phyloP scores from a whole-genome alignment of 305 asterid species.

The Euphrasia arctica region DNA sequence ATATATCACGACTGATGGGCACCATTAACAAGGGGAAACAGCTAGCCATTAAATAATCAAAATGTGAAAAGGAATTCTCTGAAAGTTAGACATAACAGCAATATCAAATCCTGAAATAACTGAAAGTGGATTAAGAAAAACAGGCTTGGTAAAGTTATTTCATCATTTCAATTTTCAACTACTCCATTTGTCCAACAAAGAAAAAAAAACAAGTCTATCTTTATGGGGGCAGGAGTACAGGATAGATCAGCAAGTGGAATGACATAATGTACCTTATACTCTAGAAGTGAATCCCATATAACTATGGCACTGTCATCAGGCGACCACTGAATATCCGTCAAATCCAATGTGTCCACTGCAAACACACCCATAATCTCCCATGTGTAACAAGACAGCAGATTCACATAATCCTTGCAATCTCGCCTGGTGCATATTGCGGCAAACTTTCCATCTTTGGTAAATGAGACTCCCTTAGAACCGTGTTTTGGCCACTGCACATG shows the following conservation, averaged over 20 bases:
- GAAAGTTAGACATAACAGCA: not conserved
- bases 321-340: constrained; percentile 97
- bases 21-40: constrained; percentile 13
- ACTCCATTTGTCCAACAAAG: not conserved
- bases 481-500: constrained; percentile 97
- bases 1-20: not conserved
- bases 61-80: not conserved
- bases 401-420: constrained; percentile 96
- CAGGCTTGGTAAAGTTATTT: not conserved
- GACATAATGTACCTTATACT: constrained; percentile 65
- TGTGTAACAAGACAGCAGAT: constrained; percentile 78
- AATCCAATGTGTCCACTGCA: constrained; percentile 96
- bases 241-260: not conserved
- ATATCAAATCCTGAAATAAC: not conserved
- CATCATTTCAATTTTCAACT: too few relatives aligned
- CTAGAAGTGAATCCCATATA: constrained; percentile 96
- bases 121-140: not conserved
- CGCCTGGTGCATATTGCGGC: constrained; percentile 98
- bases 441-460: constrained; percentile 92
- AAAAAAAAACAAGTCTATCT: not conserved
- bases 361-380: constrained; percentile 98
- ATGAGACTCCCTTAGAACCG: constrained; percentile 93
- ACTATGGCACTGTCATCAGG: constrained; percentile 97
- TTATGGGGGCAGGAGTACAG: too few relatives aligned
- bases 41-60: not conserved